A percentile compares a stretch with the other conserved stretches of the same genome.
These are phyloP conservation scores for Coemansia umbellata DNA, from an alignment of 192 early-diverging fungal genomes.

Conservation along the genomic window DNA sequence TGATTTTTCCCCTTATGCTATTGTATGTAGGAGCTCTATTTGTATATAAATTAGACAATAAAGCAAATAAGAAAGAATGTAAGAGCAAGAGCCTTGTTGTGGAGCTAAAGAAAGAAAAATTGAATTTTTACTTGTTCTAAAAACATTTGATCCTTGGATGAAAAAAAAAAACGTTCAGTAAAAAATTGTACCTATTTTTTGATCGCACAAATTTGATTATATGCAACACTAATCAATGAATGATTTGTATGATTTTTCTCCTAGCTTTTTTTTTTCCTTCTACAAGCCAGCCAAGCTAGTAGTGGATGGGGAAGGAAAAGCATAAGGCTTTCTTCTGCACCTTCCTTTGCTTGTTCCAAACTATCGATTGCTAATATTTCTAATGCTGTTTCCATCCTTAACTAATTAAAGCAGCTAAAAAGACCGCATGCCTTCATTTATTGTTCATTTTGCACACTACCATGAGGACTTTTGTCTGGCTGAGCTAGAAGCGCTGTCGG, in stretches of 20 bases:
- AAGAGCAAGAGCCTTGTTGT: not conserved
- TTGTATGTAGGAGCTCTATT: not conserved
- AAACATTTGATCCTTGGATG: no score
- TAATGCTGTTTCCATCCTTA: not conserved
- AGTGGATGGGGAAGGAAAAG: no score
- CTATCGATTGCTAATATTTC: not conserved
- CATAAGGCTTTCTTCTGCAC: not conserved
- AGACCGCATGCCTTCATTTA: conserved; percentile 26
- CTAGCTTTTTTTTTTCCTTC: not conserved
- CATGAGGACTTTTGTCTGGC: conserved; percentile 71
- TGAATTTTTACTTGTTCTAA: not conserved
- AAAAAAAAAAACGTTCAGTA: no score
- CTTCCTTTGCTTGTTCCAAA: not conserved
- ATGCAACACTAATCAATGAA: no score
- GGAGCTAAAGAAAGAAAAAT: not conserved
- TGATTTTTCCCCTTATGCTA: conserved; percentile 12
- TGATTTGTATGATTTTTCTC: no score
- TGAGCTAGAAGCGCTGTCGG: conserved; percentile 83
- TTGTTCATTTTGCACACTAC: conserved; percentile 73
- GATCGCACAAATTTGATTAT: no score
- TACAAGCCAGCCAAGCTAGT: no score
- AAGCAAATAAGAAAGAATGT: not conserved
- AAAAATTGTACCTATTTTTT: no score
- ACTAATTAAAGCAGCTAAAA: not conserved
- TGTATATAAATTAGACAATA: not conserved